Conservation (phyloP, 2,329 filamentous ascomycete species). For the Botryotinia narcissicola region DNA sequence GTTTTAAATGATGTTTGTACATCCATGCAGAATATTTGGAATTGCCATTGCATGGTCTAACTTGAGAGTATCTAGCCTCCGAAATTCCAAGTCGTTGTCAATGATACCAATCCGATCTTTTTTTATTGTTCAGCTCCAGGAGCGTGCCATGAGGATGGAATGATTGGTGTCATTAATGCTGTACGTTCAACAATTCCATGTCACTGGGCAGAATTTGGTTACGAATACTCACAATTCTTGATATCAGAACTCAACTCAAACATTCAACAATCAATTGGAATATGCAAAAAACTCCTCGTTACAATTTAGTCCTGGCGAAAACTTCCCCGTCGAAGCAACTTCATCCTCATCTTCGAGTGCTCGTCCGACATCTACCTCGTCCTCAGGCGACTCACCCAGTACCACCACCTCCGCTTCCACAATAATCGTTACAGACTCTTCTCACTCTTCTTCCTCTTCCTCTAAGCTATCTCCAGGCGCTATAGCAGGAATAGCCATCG, state of each 20-base stretch:
- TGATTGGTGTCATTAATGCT: conserved; percentile 78
- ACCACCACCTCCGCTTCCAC: conserved; percentile 9
- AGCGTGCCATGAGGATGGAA: conserved; percentile 62
- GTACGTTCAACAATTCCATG: conserved; percentile 41
- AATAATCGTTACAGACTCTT: background rate
- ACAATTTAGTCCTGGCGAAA: conserved; percentile 30
- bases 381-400: conserved; percentile 13
- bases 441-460: background rate
- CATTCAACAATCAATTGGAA: conserved; percentile 27
- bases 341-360: conserved; percentile 19
- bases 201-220: background rate
- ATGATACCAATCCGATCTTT: conserved; percentile 62
- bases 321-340: conserved; percentile 27
- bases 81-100: conserved; percentile 49
- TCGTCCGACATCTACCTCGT: conserved; percentile 20
- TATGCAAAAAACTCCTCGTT: conserved; percentile 28
- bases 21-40: background rate
- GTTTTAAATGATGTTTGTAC: conserved; percentile 42
- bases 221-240: background rate
- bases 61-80: conserved; percentile 36
- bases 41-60: background rate
- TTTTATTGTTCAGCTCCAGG: conserved; percentile 68
- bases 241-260: conserved; percentile 30
- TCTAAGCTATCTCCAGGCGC: conserved; percentile 25
- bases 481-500: conserved; percentile 33